Conservation (phyloP, 2,329 filamentous ascomycete species). For the Colletotrichum abscissum region DNA sequence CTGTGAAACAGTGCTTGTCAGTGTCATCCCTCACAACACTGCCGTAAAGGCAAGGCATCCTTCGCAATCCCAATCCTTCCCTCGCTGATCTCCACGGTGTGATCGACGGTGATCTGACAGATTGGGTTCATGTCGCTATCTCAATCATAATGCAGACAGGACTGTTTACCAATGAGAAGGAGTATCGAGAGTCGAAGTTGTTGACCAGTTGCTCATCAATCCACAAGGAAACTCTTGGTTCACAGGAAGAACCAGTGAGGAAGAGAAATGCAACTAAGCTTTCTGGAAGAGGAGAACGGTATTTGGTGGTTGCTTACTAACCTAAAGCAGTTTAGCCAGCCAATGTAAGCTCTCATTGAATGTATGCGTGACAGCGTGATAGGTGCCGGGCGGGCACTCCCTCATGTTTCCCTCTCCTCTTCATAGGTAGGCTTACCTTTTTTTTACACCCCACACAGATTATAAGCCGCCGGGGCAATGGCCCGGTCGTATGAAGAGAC, state of each 20-base stretch:
- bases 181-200: background rate
- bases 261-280: background rate
- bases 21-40: background rate
- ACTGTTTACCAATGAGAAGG: background rate
- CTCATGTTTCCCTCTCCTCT: background rate
- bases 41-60: background rate
- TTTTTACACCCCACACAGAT: too few species aligned
- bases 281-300: background rate
- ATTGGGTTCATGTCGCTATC: background rate
- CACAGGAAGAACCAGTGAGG: background rate
- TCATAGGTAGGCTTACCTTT: background rate
- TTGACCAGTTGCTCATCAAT: background rate
- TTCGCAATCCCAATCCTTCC: background rate
- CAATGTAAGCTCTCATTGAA: background rate
- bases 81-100: background rate
- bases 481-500: background rate
- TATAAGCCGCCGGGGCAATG: background rate
- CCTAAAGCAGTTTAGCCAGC: background rate
- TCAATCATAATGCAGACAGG: background rate
- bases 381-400: background rate
- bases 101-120: conserved; percentile 4
- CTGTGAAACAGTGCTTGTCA: conserved; percentile 3
- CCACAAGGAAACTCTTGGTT: background rate
- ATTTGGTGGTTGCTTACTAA: background rate
- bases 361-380: background rate